Evolutionary conservation across 768 basidiomycete species (phyloP).

Genomic region (Strobilomyces confusus): DNA sequence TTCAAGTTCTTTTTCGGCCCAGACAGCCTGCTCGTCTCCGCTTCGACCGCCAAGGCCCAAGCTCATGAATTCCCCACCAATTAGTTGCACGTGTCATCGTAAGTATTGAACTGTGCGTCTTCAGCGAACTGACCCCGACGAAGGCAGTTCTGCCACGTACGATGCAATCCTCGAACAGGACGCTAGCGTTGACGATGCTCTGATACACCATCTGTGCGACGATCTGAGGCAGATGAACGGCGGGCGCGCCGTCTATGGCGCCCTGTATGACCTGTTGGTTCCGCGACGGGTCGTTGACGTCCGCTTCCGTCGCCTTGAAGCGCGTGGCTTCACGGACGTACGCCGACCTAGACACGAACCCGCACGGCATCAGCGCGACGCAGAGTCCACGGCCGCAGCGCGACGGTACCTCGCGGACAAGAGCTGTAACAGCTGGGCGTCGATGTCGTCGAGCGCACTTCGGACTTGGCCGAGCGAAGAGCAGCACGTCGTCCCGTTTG

Average conservation of each 20-base stretch:
- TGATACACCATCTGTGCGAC: slow-evolving; percentile 20
- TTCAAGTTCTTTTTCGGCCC: too few relatives aligned
- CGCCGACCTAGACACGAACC: slow-evolving; percentile 3
- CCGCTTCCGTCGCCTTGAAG: slow-evolving; percentile 18
- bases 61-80: too few relatives aligned
- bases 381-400: background rate
- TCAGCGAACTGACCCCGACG: background rate
- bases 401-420: slow-evolving; percentile 17
- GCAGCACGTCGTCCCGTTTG: slow-evolving; percentile 25
- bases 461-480: slow-evolving; percentile 22
- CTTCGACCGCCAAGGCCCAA: too few relatives aligned
- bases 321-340: slow-evolving; percentile 27
- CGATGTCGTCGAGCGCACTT: slow-evolving; percentile 14
- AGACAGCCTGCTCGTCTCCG: too few relatives aligned
- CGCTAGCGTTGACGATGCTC: slow-evolving; percentile 18
- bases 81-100: background rate
- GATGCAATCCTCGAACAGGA: slow-evolving; percentile 23
- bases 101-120: slow-evolving; percentile 13
- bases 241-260: slow-evolving; percentile 16
- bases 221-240: slow-evolving; percentile 20
- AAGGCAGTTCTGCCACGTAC: slow-evolving; percentile 5
- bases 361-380: background rate
- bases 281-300: slow-evolving; percentile 11
- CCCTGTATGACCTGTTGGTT: slow-evolving; percentile 19
- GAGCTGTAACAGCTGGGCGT: slow-evolving; percentile 17